Conservation (phyloP, 805 yeast species). For the Cyberlindnera maclurae region DNA sequence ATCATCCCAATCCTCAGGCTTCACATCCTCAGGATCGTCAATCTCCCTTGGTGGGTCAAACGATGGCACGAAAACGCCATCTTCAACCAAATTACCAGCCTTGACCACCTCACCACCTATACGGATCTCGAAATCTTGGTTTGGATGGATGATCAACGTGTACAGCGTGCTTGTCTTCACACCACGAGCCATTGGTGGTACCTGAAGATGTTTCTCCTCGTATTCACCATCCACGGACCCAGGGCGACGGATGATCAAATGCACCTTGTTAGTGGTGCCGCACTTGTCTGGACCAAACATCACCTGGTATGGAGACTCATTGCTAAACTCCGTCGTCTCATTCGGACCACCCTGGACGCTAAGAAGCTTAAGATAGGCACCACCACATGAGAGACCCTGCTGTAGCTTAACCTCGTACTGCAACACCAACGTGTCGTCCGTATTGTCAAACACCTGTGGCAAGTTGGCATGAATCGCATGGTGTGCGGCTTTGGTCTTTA, state of each 20-base stretch:
- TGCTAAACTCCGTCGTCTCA: constrained; percentile 42
- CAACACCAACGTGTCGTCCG: constrained; percentile 60
- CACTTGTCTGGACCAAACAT: constrained; percentile 96
- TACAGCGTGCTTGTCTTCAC: constrained; percentile 59
- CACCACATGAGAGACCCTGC: constrained; percentile 76
- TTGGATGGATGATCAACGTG: constrained; percentile 63
- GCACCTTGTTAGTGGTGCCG: constrained; percentile 74
- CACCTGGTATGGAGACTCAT: constrained; percentile 68
- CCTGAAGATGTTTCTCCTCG: constrained; percentile 61
- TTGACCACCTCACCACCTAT: constrained; percentile 69
- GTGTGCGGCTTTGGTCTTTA: constrained; percentile 68
- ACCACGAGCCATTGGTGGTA: constrained; percentile 51
- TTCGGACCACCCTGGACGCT: constrained; percentile 33
- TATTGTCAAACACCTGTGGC: constrained; percentile 50
- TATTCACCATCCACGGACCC: constrained; percentile 46
- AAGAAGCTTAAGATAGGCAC: constrained; percentile 78
- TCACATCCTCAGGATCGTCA: constrained; percentile 45
- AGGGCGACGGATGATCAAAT: constrained; percentile 59
- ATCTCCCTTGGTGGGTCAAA: constrained; percentile 62
- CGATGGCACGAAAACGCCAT: constrained; percentile 52
- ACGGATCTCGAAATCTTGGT: constrained; percentile 70
- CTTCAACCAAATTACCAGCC: constrained; percentile 61
- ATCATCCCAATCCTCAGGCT: constrained; percentile 85
- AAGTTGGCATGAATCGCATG: constrained; percentile 73
- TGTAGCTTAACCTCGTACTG: constrained; percentile 89